Evolutionary conservation across 371 early-diverging fungal genomes (phyloP), one percentile per base, ranked within the genome.

Genomic region (Fennellomyces sp.): DNA sequence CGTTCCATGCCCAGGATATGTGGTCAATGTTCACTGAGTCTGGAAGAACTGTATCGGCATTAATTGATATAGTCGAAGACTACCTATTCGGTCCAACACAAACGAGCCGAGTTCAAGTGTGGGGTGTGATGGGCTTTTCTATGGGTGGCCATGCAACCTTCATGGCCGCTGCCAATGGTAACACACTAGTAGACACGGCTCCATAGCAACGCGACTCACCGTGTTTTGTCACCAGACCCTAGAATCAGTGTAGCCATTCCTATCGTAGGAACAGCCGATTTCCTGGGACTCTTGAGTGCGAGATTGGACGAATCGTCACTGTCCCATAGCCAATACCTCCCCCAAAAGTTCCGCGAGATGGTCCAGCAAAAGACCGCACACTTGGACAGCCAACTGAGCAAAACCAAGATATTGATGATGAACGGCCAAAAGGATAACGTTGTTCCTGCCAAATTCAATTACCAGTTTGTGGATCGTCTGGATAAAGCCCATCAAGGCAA

Each of bases 131-230:
- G 25, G 87, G 87, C 0, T 75, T 84, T 23, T 78, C 78, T 2
- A 66, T 87, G 66, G 87, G 87, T 45, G 87, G 85, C 0, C 87
- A 87, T 65, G 65, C 82, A 15, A 59, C 85, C 3, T 70, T 82
- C 36, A 39, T 86, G 47, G 74, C 79, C 1, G 63, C 77, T 5
- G 79, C 76, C 5, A 66, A 72, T 38, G 85, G 83, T 80, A 72
- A 29, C 28, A 26, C n/a, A n/a, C n/a, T n/a, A n/a, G n/a, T n/a
- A n/a, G n/a, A n/a, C n/a, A n/a, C n/a, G n/a, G n/a, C n/a, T n/a
- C n/a, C n/a, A n/a, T n/a, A n/a, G n/a, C n/a, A n/a, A n/a, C n/a
- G n/a, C n/a, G n/a, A 41, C 21, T 41, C 1, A 41, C 10, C n/a
- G 5, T n/a, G 21, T 13, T 0, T 19, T 23, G 45, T n/a, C 4